These are phyloP conservation scores for Juncus inflexus DNA, from an alignment of 176 grass and related monocot species.

Conservation along the genomic window DNA sequence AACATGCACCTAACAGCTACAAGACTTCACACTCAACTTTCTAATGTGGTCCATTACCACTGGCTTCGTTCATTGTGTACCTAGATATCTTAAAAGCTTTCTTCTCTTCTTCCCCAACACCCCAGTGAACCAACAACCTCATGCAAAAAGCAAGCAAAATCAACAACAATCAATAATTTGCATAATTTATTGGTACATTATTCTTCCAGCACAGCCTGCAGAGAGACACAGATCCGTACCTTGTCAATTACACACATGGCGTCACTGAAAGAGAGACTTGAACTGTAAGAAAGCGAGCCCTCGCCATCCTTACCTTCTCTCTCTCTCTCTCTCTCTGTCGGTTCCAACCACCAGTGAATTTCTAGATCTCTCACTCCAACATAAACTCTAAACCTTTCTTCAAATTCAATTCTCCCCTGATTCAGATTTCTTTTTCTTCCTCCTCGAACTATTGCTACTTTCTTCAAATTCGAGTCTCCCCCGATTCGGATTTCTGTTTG, in stretches of 20 bases:
- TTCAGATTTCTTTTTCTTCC: constrained; percentile 5
- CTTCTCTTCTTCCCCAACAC: no score
- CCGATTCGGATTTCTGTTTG: constrained; percentile 1
- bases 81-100: no score
- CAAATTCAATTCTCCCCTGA: background rate
- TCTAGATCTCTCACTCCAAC: constrained; percentile 34
- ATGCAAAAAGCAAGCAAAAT: no score
- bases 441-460: background rate
- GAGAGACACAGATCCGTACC: background rate
- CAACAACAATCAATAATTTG: no score
- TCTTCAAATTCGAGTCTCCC: background rate
- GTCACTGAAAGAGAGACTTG: constrained; percentile 45
- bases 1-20: no score
- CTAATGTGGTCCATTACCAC: no score
- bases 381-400: background rate
- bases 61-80: no score
- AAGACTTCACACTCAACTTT: no score
- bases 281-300: constrained; percentile 51
- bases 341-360: constrained; percentile 39
- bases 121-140: no score
- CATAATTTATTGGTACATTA: no score
- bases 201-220: no score
- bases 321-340: constrained; percentile 32
- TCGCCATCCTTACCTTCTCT: constrained; percentile 23
- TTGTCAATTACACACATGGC: constrained; percentile 31